Evolutionary conservation across 495 filamentous ascomycete species (phyloP).

Genomic region (Xylaria longipes): DNA sequence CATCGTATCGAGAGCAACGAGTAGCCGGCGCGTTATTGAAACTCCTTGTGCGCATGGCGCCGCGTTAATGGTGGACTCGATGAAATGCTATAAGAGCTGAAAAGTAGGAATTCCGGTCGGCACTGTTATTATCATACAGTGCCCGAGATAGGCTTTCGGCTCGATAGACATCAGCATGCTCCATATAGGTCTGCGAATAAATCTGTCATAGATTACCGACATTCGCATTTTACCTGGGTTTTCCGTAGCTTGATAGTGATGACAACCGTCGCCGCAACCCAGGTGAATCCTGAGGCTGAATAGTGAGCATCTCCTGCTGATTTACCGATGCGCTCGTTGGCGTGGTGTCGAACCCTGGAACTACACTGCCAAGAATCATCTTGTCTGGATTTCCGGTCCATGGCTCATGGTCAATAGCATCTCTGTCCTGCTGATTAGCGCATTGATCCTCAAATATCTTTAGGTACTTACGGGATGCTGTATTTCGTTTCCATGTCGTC

Average conservation of each 20-base stretch:
- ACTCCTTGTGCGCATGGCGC: background rate
- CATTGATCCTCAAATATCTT: background rate
- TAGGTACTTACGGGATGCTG: background rate
- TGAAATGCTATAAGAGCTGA: background rate
- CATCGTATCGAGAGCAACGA: background rate
- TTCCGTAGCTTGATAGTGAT: too few species aligned
- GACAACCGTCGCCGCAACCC: too few species aligned
- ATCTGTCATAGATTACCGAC: too few species aligned
- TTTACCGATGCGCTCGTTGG: background rate
- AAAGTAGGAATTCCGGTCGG: too few species aligned
- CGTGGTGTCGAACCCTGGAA: background rate
- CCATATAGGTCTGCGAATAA: too few species aligned
- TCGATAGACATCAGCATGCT: too few species aligned
- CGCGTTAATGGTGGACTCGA: background rate
- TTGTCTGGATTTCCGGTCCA: conserved; percentile 37
- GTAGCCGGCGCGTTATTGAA: background rate
- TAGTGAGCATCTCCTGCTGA: background rate
- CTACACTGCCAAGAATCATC: conserved; percentile 45
- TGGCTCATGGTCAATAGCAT: conserved; percentile 46
- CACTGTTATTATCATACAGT: too few species aligned
- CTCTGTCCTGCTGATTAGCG: conserved; percentile 27
- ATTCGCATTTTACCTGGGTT: too few species aligned
- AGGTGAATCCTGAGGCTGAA: background rate
- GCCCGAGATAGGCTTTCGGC: too few species aligned
- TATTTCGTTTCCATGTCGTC: background rate